These are phyloP conservation scores for Irpex sp. DNA, from an alignment of 1,284 basidiomycete genomes.

Conservation along the genomic window DNA sequence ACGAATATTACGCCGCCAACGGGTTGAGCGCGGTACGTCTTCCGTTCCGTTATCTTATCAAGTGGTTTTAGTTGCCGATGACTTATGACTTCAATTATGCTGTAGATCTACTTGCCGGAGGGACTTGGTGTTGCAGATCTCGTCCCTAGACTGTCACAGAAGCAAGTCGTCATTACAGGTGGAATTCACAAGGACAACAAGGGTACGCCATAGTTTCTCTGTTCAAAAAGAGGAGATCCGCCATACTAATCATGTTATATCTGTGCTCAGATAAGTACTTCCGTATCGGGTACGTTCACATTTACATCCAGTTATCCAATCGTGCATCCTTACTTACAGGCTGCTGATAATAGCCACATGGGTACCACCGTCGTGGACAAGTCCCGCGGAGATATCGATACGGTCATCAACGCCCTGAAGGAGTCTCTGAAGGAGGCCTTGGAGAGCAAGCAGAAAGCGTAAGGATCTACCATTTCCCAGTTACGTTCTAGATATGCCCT, in stretches of 20 bases:
- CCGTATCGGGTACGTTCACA: slow-evolving; percentile 61
- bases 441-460: slow-evolving; percentile 31
- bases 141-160: slow-evolving; percentile 64
- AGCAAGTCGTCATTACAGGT: slow-evolving; percentile 82
- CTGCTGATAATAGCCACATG: slow-evolving; percentile 70
- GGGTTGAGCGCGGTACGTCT: slow-evolving; percentile 83
- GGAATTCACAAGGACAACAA: slow-evolving; percentile 88
- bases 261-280: slow-evolving; percentile 65
- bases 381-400: slow-evolving; percentile 73
- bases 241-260: slow-evolving; percentile 11
- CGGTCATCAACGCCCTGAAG: slow-evolving; percentile 65
- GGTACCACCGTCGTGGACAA: slow-evolving; percentile 77
- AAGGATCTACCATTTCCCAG: slow-evolving; percentile 15
- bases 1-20: slow-evolving; percentile 72
- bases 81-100: not conserved
- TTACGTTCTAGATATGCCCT: slow-evolving; percentile 2
- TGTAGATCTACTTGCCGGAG: slow-evolving; percentile 73
- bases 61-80: not conserved
- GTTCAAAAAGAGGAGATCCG: slow-evolving; percentile 8
- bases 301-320: not conserved
- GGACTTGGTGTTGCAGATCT: slow-evolving; percentile 74
- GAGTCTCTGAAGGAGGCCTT: slow-evolving; percentile 55
- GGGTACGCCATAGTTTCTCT: slow-evolving; percentile 46
- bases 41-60: not conserved
- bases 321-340: slow-evolving; percentile 22